Evolutionary conservation across 768 basidiomycete genomes (phyloP).

Genomic region (Russula compacta): DNA sequence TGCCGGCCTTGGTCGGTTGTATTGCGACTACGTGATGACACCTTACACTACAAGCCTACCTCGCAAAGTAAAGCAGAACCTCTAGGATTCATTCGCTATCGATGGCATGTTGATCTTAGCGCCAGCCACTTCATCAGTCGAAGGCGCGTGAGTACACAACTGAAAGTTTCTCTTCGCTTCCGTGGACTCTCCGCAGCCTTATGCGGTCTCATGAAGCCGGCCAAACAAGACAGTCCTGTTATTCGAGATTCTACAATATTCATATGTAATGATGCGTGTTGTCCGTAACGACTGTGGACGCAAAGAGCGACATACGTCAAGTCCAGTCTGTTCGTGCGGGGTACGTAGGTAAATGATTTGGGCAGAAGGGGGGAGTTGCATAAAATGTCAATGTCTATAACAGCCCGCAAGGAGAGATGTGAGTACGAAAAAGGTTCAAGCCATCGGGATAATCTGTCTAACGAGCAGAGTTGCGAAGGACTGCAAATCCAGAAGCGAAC

Average conservation of each 20-base stretch:
- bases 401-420: background rate
- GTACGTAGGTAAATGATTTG: constrained; percentile 1
- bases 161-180: background rate
- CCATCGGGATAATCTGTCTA: constrained; percentile 5
- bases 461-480: constrained; percentile 35
- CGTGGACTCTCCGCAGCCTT: too few relatives aligned
- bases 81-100: background rate
- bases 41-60: background rate
- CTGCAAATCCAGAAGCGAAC: constrained; percentile 54
- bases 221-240: background rate
- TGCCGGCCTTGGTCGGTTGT: too few relatives aligned
- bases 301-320: background rate
- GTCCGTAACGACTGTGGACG: constrained; percentile 8
- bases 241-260: constrained; percentile 10
- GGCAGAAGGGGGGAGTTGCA: background rate
- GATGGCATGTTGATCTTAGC: background rate
- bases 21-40: too few relatives aligned
- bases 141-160: background rate
- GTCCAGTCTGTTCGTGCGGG: constrained; percentile 2
- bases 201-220: background rate
- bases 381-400: constrained; percentile 11
- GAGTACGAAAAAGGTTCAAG: background rate
- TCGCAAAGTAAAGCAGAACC: background rate
- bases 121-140: background rate
- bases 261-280: background rate